Evolutionary conservation across 208 protist genomes (phyloP), one percentile per base, ranked within the genome.

Genomic region (Leishmania tropica): DNA sequence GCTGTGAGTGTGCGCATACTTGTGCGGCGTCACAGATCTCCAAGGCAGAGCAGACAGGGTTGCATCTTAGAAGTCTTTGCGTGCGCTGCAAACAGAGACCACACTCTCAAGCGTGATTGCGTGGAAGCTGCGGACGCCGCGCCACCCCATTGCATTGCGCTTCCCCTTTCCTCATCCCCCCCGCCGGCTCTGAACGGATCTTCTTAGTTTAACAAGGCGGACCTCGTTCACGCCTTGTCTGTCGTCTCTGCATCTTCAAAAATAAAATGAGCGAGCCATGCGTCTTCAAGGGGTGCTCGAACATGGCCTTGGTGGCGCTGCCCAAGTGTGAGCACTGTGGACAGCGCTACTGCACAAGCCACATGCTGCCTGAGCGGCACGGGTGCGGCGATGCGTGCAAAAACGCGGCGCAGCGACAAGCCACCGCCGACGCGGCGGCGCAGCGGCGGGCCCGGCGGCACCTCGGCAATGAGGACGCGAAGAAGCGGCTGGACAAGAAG

Each of bases 341-440:
- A 31, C 81, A 85, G 54, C 88, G 91, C 40, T 93, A 90, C 84
- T 97, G 94, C 81, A 94, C 92, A 0, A 51, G 76, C n/a, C 94
- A 97, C 80, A 83, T 97, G 83, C 85, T 95, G 47, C 94, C 94
- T 7, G 92, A 97, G 67, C 86, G 90, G n/a, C 94, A 97, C 79
- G 94, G 94, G n/a, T 97, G 94, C 77, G 87, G 91, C 0, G 88
- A 94, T 75, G 91, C 88, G 5, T 90, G 85, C 78, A 93, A 90
- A 71, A 95, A 94, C 67, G 78, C 77, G 19, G 86, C 92, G 17
- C 86, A 91, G 75, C 81, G 87, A 8, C 83, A 94, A 75, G 91
- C 92, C n/a, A 90, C 90, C 6, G 84, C 78, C 24, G 94, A 93
- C 60, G 90, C 92, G 11, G 83, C 83, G 13, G 91, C 84, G 40